These are phyloP conservation scores for Apiospora arundinis DNA, from an alignment of 2,329 filamentous ascomycete genomes.

Conservation along the genomic window DNA sequence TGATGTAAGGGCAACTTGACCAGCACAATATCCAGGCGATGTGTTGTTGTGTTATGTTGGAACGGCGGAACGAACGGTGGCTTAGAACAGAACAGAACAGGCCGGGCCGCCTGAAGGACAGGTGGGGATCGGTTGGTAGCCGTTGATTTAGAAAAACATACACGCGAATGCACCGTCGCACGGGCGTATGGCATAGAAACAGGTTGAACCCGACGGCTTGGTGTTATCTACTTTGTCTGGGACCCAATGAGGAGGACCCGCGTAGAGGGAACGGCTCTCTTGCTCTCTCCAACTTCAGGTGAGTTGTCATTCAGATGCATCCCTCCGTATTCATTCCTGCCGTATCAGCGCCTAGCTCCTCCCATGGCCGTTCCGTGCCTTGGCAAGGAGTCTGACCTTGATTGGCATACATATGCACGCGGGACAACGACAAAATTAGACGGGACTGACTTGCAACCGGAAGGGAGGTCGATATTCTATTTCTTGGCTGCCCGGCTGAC, in stretches of 20 bases:
- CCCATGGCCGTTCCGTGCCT: neutral
- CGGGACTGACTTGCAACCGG: neutral
- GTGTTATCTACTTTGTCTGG: neutral
- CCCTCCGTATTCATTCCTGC: neutral
- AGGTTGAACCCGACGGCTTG: neutral
- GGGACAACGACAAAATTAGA: neutral
- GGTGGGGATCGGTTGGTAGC: neutral
- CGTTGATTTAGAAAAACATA: neutral
- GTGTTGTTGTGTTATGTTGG: neutral
- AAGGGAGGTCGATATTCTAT: neutral
- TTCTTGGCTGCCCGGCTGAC: neutral
- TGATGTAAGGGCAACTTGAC: neutral
- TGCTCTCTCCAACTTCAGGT: neutral
- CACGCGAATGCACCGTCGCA: neutral
- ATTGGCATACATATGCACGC: neutral
- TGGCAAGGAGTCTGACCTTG: neutral
- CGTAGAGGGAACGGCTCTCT: neutral
- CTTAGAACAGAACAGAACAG: neutral
- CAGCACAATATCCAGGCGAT: neutral
- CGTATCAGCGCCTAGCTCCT: no score
- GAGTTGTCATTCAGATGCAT: neutral
- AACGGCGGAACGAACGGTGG: neutral
- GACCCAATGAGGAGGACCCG: neutral
- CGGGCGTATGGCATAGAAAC: neutral
- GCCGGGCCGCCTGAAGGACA: neutral